These are phyloP conservation scores for Byssothecium circinans DNA, from an alignment of 2,329 filamentous ascomycete species.

Conservation along the genomic window DNA sequence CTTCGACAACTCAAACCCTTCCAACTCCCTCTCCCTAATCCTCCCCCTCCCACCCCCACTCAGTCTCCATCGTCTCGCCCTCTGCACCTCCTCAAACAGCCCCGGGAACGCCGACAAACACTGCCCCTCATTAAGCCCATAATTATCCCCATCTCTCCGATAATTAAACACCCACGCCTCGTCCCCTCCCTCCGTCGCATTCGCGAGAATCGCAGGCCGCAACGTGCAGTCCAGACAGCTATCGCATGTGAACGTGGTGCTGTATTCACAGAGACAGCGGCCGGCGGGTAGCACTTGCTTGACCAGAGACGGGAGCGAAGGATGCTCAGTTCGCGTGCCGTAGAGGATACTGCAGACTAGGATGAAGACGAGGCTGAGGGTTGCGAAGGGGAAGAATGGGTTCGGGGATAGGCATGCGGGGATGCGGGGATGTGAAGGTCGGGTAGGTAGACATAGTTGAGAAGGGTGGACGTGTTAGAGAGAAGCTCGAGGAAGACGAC, in stretches of 20 bases:
- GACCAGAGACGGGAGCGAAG: constrained; percentile 31
- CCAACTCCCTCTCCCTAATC: constrained; percentile 29
- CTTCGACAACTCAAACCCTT: constrained; percentile 32
- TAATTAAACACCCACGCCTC: constrained; percentile 34
- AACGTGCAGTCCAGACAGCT: constrained; percentile 37
- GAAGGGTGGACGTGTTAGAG: constrained; percentile 4
- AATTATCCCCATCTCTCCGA: constrained; percentile 32
- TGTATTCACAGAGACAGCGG: constrained; percentile 37
- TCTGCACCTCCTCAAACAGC: constrained; percentile 34
- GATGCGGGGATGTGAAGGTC: constrained; percentile 26
- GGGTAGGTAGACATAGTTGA: too few species aligned
- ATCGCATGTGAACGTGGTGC: constrained; percentile 34
- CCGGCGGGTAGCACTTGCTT: constrained; percentile 37
- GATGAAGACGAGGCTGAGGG: constrained; percentile 32
- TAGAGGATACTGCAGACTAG: constrained; percentile 38
- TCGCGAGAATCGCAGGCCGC: constrained; percentile 22
- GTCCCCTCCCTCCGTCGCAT: constrained; percentile 20
- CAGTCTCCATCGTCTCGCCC: constrained; percentile 25
- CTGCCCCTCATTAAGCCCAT: constrained; percentile 33
- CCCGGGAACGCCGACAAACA: constrained; percentile 36
- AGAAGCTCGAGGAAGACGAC: not conserved
- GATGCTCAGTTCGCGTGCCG: constrained; percentile 36
- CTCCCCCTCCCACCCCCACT: constrained; percentile 18
- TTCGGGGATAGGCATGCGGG: constrained; percentile 30
- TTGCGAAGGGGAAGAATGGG: constrained; percentile 31